Conservation (phyloP, 805 yeast species). For the Spathaspora girioi region DNA sequence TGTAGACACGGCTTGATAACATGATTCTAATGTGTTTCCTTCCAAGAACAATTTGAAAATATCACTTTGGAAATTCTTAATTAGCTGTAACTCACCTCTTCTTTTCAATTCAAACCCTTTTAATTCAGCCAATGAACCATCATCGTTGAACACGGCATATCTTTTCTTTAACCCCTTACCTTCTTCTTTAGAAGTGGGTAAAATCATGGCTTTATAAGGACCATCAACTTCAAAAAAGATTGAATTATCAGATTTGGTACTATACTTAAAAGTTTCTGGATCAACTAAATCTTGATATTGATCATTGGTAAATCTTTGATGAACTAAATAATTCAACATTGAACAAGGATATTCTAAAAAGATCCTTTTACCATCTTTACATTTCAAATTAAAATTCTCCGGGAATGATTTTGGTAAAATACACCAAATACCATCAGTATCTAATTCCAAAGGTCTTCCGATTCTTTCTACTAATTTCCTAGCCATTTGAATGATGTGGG, state of each 20-base stretch:
- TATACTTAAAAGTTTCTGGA: conserved; percentile 62
- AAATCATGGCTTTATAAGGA: conserved; percentile 94
- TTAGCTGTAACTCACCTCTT: conserved; percentile 91
- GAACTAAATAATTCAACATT: conserved; percentile 92
- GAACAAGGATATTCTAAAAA: conserved; percentile 90
- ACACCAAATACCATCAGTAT: conserved; percentile 99
- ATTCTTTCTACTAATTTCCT: conserved; percentile 83
- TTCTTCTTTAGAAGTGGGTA: conserved; percentile 96
- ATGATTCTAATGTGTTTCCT: conserved; percentile 72
- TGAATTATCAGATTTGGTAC: conserved; percentile 82
- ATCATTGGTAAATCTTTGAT: conserved; percentile 84
- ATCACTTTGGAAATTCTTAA: conserved; percentile 93
- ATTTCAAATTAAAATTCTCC: conserved; percentile 69
- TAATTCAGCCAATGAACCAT: conserved; percentile 90
- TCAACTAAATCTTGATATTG: conserved; percentile 89
- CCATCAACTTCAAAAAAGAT: conserved; percentile 99
- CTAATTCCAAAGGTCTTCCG: conserved; percentile 93
- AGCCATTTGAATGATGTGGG: conserved; percentile 97
- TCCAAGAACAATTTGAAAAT: conserved; percentile 87
- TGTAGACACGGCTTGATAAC: conserved; percentile 85
- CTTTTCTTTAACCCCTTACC: conserved; percentile 95
- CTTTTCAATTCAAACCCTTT: conserved; percentile 96
- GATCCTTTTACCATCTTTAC: conserved; percentile 74
- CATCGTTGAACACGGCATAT: conserved; percentile 94
- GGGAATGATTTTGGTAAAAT: conserved; percentile 92